These are phyloP conservation scores for Acacia melanoxylon DNA, from an alignment of 306 rosid genomes.

Conservation along the genomic window DNA sequence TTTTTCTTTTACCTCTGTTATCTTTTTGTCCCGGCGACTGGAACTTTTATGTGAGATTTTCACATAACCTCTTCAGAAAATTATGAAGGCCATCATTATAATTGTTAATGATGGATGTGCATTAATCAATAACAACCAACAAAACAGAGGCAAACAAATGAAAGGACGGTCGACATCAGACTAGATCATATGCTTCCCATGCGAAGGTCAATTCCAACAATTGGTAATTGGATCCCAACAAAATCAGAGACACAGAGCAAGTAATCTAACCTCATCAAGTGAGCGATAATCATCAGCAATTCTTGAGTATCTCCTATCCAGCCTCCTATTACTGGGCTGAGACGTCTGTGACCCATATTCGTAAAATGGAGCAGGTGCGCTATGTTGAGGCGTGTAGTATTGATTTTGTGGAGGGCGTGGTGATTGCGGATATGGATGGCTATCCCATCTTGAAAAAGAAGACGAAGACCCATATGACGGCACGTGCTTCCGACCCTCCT, in stretches of 20 bases:
- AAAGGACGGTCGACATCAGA: conserved; percentile 5
- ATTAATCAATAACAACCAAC: conserved; percentile 34
- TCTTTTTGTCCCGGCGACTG: background rate
- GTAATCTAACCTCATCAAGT: conserved; percentile 68
- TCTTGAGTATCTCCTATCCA: conserved; percentile 67
- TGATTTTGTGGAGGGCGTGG: conserved; percentile 42
- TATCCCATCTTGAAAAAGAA: conserved; percentile 48
- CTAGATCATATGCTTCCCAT: background rate
- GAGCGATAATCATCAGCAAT: conserved; percentile 82
- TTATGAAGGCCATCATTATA: background rate
- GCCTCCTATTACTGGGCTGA: conserved; percentile 39
- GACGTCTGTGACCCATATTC: conserved; percentile 37
- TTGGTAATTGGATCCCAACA: background rate
- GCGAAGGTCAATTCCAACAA: background rate
- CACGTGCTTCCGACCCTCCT: conserved; percentile 36
- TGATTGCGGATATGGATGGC: conserved; percentile 47
- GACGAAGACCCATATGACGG: conserved; percentile 38
- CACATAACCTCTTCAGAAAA: conserved; percentile 26
- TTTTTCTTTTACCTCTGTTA: background rate
- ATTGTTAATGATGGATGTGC: conserved; percentile 13
- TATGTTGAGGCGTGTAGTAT: conserved; percentile 44
- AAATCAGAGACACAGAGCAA: conserved; percentile 18
- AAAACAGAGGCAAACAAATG: conserved; percentile 10
- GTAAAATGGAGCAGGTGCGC: conserved; percentile 35
- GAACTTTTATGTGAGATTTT: conserved; percentile 12